These are phyloP conservation scores for Pezicula carpinea DNA, from an alignment of 2,329 filamentous ascomycete species.

Conservation along the genomic window DNA sequence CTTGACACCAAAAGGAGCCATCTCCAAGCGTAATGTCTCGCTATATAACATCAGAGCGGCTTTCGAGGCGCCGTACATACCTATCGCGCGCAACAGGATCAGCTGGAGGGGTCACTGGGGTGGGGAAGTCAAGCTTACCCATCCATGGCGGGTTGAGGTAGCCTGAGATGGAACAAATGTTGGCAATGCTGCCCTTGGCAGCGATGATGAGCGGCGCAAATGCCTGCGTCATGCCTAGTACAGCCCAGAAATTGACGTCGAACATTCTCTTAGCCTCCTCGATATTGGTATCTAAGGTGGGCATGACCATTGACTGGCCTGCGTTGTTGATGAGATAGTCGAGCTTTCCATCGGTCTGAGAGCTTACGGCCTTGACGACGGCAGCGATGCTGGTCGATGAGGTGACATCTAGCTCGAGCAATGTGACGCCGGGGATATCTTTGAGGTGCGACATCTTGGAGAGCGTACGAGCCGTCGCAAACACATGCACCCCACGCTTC, in stretches of 20 bases:
- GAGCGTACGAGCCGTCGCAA: constrained; percentile 32
- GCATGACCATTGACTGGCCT: constrained; percentile 27
- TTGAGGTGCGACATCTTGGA: constrained; percentile 22
- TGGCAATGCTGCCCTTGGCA: constrained; percentile 24
- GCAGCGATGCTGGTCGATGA: constrained; percentile 28
- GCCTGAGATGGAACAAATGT: constrained; percentile 15
- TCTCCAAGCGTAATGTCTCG: constrained; percentile 13
- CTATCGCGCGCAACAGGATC: no score
- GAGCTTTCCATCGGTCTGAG: constrained; percentile 31
- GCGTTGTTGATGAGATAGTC: constrained; percentile 42
- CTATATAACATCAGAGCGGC: constrained; percentile 3
- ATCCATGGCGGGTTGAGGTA: constrained; percentile 4
- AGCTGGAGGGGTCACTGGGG: no score
- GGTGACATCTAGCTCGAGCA: constrained; percentile 36
- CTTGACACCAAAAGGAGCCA: constrained; percentile 11
- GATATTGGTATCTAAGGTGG: constrained; percentile 29
- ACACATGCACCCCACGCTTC: constrained; percentile 30
- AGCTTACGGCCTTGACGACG: constrained; percentile 26
- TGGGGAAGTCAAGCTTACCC: no score
- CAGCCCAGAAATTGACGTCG: constrained; percentile 29
- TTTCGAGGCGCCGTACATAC: constrained; percentile 14
- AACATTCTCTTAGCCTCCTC: constrained; percentile 27
- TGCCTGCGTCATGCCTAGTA: constrained; percentile 22
- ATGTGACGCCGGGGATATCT: constrained; percentile 24
- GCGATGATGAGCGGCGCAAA: constrained; percentile 30